Evolutionary conservation across 306 rosid species (phyloP), one percentile per base, ranked within the genome.

Genomic region (Astragalus glycyphyllos): DNA sequence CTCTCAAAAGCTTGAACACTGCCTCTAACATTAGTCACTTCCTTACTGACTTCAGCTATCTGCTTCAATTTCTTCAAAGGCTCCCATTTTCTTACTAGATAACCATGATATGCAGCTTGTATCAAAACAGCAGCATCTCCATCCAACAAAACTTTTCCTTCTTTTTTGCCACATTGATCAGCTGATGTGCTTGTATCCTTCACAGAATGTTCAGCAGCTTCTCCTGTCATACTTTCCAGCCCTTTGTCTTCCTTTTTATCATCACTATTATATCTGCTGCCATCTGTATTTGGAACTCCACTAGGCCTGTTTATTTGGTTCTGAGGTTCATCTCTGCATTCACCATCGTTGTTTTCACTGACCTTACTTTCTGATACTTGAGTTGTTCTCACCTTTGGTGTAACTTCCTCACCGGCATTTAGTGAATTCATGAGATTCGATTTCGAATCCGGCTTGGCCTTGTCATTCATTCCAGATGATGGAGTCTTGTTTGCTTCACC

Each of bases 51-150:
- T 68, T 88, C 90, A 61, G 78, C 85, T 61, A 90, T 73, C 68
- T 79, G 92, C 86, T 74, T 90, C 75, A 93, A 4, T 71, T 90
- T 93, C 81, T 87, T 88, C 72, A 88, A 34, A 5, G 84, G 84
- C 11, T 90, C 92, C 88, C 87, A 84, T 81, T 79, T 90, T 73
- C 97, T 85, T 7, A 85, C 79, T 38, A 48, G 76, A 68, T 74
- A 86, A 10, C 98, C 98, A 0, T 85, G 91, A 48, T 66, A 88
- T 41, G 85, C 83, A 65, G 97, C 84, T 76, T 93, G 96, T 26
- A 93, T 87, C 66, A 76, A 57, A 65, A 81, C 67, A 44, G 92
- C 94, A 26, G 98, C 97, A 77, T 83, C 89, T 15, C 3, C 40
- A 34, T 85, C 90, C 2, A 83, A 81, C 41, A 87, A 3, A 15